Evolutionary conservation across 805 yeast genomes (phyloP).

Genomic region (Cyberlindnera petersonii): DNA sequence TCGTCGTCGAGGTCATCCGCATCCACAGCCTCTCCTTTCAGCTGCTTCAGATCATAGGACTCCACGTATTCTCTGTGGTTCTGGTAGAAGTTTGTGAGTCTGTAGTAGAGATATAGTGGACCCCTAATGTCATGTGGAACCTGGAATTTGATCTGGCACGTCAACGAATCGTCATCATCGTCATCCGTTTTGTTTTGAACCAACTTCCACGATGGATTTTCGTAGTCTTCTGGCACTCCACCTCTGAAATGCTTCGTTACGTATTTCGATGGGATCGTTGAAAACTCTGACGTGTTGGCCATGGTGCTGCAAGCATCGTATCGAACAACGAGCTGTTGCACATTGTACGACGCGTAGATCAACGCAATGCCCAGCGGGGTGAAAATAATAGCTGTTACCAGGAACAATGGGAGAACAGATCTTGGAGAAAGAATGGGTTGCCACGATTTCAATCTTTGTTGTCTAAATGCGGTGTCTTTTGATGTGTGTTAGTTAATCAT

Average conservation of each 20-base stretch:
- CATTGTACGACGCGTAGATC: constrained; percentile 69
- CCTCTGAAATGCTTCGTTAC: constrained; percentile 58
- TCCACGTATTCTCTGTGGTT: constrained; percentile 93
- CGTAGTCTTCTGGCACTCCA: constrained; percentile 11
- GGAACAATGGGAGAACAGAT: constrained; percentile 80
- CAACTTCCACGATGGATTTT: constrained; percentile 61
- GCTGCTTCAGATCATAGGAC: constrained; percentile 75
- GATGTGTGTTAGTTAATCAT: constrained; percentile 30
- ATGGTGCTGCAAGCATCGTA: constrained; percentile 64
- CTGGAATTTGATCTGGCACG: constrained; percentile 68
- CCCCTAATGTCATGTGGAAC: constrained; percentile 66
- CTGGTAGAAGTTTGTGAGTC: constrained; percentile 85
- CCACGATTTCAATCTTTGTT: constrained; percentile 61
- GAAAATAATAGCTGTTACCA: constrained; percentile 70
- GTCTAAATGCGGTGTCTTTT: constrained; percentile 70
- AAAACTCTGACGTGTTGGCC: constrained; percentile 43
- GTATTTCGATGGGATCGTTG: constrained; percentile 56
- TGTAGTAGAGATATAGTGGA: constrained; percentile 76
- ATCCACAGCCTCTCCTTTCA: constrained; percentile 69
- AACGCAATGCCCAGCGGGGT: constrained; percentile 91
- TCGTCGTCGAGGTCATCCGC: constrained; percentile 43
- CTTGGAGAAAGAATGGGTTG: constrained; percentile 89
- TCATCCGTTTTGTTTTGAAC: constrained; percentile 36
- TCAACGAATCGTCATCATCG: too few species aligned
- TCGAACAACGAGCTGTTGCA: constrained; percentile 70